Evolutionary conservation across 148 eudicot genomes (phyloP), one percentile per base, ranked within the genome.

Genomic region (Rhododendron kiyosumense): DNA sequence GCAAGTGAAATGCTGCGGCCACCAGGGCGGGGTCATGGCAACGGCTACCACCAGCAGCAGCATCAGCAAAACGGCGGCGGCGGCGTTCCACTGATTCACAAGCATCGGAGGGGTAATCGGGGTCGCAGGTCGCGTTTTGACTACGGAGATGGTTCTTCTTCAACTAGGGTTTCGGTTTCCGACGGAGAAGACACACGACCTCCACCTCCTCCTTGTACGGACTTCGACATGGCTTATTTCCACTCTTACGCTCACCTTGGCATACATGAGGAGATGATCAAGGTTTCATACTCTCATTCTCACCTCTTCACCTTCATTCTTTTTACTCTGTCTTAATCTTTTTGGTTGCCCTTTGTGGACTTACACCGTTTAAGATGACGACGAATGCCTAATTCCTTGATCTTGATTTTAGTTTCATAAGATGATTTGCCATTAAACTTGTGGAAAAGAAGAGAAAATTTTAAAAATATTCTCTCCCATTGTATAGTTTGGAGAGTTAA

Each of bases 251-350:
- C 98, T 85, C 98, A 97, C 84, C 92, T 97, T 22, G 99, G 99
- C 83, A 97, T 97, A 85, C 99, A 97, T 84, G 98, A 95, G 88
- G 98, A 97, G 84, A 97, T 97, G 99, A 97, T 97, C 77, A 97
- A 95, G 98, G 99, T 97, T 57, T 57, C 11, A 51, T 75, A 30
- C 49, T 38, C 13, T 57, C 11, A 51, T 75, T 38, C 49, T 38
- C 13, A 30, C 32, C 24, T 65, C 17, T 74, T 63, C 41, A 5
- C n/a, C 22, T 13, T 17, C 65, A 30, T 41, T 59, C 18, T 5
- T 69, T 81, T 28, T 46, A 3, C 59, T 7, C 7, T 30, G 4
- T 46, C 11, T 12, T 84, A n/a, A 26, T 11, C 51, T 84, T 32
- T n/a, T n/a, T 2, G 1, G 20, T n/a, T 69, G 10, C 14, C 6